Evolutionary conservation across 78 protist species (phyloP), one percentile per base, ranked within the genome.

Genomic region (Ministeria vibrans): DNA sequence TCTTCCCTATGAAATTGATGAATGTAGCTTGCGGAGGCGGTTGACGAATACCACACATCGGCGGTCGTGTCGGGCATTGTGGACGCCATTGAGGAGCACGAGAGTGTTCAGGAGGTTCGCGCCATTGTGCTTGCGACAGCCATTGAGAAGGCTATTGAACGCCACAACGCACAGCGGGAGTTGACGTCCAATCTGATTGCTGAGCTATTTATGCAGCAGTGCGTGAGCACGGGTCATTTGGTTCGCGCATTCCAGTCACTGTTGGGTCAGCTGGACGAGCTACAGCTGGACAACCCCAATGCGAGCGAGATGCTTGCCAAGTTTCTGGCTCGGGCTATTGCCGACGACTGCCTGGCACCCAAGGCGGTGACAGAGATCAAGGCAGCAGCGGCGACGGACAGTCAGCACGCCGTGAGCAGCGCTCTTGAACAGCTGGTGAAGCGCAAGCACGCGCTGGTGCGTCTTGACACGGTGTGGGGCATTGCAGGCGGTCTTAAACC

Each of bases 341-440:
- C 46, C 25, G 78, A 73, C 38, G 78, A 73, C 78, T 46, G 59
- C 23, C 78, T 73, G 6, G 64, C 78, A 1, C 78, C 78, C 1
- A 2, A 25, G n/a, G 43, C 34, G 42, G 30, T 73, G 39, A 23
- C 11, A 43, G 13, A 7, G 42, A 5, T 23, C 46, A 22, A 5
- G 36, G 5, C 11, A 2, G 44, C 75, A 1, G 18, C 6, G 23
- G 75, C 49, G 53, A 25, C 9, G 25, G 6, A 34, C 23, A 34
- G 18, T n/a, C 32, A 2, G 20, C 20, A 44, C 27, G 9, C 66
- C 34, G 11, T 61, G 9, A 5, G 38, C 66, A 61, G 9, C 36
- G 9, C 66, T n/a, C 11, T 25, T n/a, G 32, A 42, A 1, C 13
- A 5, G 32, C 75, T 68, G 2, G 5, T 73, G 28, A 6, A 43